Evolutionary conservation across 164 flowering plant species (phyloP), one percentile per base, ranked within the genome.

Genomic region (Paratinospora sagittata): DNA sequence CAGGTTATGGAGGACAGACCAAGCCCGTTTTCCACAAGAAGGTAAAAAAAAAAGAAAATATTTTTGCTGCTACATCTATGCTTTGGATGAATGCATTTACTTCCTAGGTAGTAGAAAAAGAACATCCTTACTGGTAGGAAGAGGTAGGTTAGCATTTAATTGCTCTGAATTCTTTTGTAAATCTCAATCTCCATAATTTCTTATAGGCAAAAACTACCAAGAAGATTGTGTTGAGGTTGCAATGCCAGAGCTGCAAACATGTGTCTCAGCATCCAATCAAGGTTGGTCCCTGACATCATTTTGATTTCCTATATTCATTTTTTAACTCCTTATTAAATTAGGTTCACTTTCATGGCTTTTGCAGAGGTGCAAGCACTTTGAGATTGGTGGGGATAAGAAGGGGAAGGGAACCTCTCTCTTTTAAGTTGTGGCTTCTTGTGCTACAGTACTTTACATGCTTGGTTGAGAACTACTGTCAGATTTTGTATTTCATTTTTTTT

Each of bases 341-440:
- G 0, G 23, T 37, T 21, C 8, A 26, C 60, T 58, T 30, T 34
- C 14, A 60, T 72, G 62, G 41, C 11, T 23, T 62, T 24, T 65
- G 36, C 74, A 72, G 74, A 72, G 74, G 52, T 72, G 74, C 69
- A 72, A 72, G 69, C 69, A 72, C 21, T 72, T 72, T 65, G 74
- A 72, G 41, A 72, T 72, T 17, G 74, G 74, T 34, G 74, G 74
- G 16, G 74, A 72, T 63, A 72, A 72, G 74, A 72, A 72, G 69
- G 74, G 74, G 30, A 72, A 65, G 69, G 74, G 74, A 72, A 72
- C 74, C 10, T 72, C 74, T 34, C 74, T 72, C 69, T 72, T 72
- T 65, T 72, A 72, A 63, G 39, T 52, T 3, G 37, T 52, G 6
- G 69, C 36, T 33, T 65, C 49, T 34, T 52, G 21, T 9, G 11